Conservation (phyloP, 2,329 filamentous ascomycete genomes). For the Colletotrichum sp. region DNA sequence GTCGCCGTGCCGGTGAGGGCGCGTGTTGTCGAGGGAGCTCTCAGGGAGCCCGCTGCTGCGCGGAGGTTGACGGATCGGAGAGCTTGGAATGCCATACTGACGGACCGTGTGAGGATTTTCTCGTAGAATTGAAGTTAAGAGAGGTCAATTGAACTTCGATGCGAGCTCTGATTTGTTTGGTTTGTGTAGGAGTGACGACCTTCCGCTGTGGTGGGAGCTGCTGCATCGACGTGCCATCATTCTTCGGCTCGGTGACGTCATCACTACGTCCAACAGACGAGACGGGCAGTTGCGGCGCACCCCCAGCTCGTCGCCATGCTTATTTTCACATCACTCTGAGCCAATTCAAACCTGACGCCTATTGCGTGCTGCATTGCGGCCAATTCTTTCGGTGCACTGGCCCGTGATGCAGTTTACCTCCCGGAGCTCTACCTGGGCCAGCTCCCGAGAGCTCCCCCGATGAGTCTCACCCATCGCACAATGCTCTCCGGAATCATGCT, state of each 20-base stretch:
- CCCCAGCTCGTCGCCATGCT: neutral
- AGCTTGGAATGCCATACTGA: slow-evolving; percentile 12
- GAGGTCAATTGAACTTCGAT: neutral
- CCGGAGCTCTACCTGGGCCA: neutral
- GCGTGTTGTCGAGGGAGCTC: slow-evolving; percentile 23
- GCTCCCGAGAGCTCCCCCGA: neutral
- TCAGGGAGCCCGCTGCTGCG: neutral
- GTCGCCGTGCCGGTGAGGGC: slow-evolving; percentile 36
- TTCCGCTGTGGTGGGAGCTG: neutral
- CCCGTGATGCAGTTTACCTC: neutral
- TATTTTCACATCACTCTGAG: neutral
- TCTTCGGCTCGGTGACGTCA: slow-evolving; percentile 1
- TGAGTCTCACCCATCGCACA: neutral
- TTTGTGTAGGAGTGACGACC: neutral
- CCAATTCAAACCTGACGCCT: neutral
- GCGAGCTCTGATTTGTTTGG: neutral
- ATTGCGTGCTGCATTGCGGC: neutral
- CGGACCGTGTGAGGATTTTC: neutral
- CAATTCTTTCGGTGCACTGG: neutral
- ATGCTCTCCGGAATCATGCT: neutral
- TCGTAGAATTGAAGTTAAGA: neutral
- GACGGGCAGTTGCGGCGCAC: neutral
- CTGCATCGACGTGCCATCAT: neutral
- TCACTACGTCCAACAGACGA: slow-evolving; percentile 2
- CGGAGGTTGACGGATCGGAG: neutral